Evolutionary conservation across 371 early-diverging fungal genomes (phyloP), one percentile per base, ranked within the genome.

Genomic region (Lichtheimia corymbifera): DNA sequence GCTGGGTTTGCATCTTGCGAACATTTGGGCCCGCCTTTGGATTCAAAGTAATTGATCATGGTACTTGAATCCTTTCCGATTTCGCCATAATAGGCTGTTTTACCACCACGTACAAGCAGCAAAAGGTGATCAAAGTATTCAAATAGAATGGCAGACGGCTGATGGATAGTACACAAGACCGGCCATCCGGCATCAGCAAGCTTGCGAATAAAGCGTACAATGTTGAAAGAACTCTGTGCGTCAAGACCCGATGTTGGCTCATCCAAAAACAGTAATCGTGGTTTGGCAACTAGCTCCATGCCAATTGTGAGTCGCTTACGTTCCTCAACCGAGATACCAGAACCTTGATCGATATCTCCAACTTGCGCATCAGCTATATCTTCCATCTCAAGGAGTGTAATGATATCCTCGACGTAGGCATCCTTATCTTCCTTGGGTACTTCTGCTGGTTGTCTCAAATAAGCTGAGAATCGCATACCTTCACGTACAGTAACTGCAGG

Each of bases 161-260:
- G 90, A 70, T 90, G 90, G 50, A 85, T 86, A 13, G 88, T 86
- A 63, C 82, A 83, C 25, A 87, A 66, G 9, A 88, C 74, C 22
- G 86, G 82, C 72, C 82, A 82, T 17, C 89, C 86, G 18, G 72
- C 73, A 27, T 68, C 76, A 14, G 88, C 83, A 25, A 91, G 71
- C 5, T 85, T 82, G 58, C 84, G 85, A 55, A 91, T 71, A 59
- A 90, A 74, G 12, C 82, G 78, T 9, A 91, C 71, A 53, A 92
- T 86, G 67, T 86, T 88, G 70, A 83, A 82, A 18, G 88, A 86
- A 17, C 88, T 88, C 61, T 83, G 82, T 11, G 84, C 80, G 59
- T 84, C 90, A 5, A 84, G 78, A 58, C 92, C 83, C 18, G 87
- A 86, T 9, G 93, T 93, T 12, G 93, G 92, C 68, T 94, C 94